Evolutionary conservation across 371 early-diverging fungal genomes (phyloP).

Genomic region (Mortierella sp.): DNA sequence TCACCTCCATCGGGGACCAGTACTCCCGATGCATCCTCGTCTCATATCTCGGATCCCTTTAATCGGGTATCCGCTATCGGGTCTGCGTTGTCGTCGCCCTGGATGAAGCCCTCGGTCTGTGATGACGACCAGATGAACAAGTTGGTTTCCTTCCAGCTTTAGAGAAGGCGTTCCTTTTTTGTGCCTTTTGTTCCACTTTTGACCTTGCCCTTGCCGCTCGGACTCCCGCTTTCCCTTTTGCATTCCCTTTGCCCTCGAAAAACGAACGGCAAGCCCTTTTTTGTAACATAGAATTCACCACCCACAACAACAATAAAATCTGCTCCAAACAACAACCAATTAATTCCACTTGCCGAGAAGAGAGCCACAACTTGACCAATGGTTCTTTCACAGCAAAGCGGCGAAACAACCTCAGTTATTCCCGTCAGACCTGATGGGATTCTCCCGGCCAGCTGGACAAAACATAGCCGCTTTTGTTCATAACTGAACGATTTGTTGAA

Average conservation of each 20-base stretch:
- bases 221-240: not conserved
- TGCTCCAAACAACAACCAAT: not conserved
- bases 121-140: conserved; percentile 59
- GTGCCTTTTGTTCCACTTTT: too few relatives aligned
- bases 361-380: not conserved
- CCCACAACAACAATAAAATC: not conserved
- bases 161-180: not conserved
- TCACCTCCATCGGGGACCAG: not conserved
- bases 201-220: too few relatives aligned
- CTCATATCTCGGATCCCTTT: conserved; percentile 37
- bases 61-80: not conserved
- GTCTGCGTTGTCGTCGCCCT: conserved; percentile 37
- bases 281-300: not conserved
- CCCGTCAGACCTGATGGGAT: not conserved
- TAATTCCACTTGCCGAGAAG: not conserved
- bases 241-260: not conserved
- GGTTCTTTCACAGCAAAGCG: not conserved
- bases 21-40: conserved; percentile 20
- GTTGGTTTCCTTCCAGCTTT: conserved; percentile 55
- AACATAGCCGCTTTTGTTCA: too few relatives aligned
- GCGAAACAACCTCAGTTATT: not conserved
- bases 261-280: not conserved
- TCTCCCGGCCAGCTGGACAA: not conserved
- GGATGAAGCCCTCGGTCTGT: conserved; percentile 56
- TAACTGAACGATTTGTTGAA: too few relatives aligned